These are phyloP conservation scores for Alloteropsis semialata DNA, from an alignment of 176 grass and related monocot genomes.

Conservation along the genomic window DNA sequence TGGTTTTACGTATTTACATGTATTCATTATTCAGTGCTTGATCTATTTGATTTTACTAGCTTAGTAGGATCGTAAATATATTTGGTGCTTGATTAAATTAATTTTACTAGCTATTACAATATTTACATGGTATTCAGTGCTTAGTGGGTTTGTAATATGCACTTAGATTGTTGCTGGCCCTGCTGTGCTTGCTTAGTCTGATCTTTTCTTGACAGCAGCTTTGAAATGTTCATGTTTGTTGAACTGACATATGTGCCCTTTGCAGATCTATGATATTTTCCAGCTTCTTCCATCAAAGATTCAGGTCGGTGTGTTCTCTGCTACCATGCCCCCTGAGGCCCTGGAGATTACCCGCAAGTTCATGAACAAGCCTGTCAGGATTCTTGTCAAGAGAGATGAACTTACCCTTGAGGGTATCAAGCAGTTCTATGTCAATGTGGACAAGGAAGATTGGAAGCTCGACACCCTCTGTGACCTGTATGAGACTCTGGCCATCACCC, in stretches of 20 bases:
- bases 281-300: constrained; percentile 75
- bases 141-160: not conserved
- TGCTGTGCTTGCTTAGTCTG: not conserved
- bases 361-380: constrained; percentile 77
- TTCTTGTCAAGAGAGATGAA: constrained; percentile 83
- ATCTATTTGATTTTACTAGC: not conserved
- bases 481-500: constrained; percentile 72
- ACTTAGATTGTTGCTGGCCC: not conserved
- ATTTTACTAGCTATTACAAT: not conserved
- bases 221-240: not conserved
- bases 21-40: not conserved
- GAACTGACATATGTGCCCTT: not conserved
- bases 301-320: constrained; percentile 82
- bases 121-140: not conserved
- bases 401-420: constrained; percentile 86
- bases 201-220: not conserved
- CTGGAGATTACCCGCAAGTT: constrained; percentile 78
- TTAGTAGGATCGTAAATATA: not conserved
- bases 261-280: constrained; percentile 83
- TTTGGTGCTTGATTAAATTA: not conserved
- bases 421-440: constrained; percentile 72
- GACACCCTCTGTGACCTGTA: constrained; percentile 79
- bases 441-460: constrained; percentile 84
- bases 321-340: constrained; percentile 84
- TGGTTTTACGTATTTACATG: not conserved